Conservation (phyloP, 306 rosid genomes). For the Trifolium dubium region DNA sequence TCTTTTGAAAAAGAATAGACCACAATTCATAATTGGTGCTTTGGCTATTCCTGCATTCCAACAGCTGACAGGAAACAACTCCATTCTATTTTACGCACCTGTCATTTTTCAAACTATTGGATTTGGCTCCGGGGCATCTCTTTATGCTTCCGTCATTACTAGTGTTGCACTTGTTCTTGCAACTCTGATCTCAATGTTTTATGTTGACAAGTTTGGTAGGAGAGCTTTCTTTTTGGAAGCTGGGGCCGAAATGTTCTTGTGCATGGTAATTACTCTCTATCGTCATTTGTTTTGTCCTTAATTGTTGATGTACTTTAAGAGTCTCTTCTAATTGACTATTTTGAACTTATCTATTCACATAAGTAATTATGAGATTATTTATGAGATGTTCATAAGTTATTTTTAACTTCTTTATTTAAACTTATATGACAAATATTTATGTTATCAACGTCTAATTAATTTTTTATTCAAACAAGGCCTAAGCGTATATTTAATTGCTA, state of each 20-base stretch:
- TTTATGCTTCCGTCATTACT: conserved; percentile 70
- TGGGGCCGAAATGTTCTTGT: too few species aligned
- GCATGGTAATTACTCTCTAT: too few species aligned
- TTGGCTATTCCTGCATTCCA: conserved; percentile 86
- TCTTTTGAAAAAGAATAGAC: conserved; percentile 62
- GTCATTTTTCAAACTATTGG: conserved; percentile 87
- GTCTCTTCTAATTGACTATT: too few species aligned
- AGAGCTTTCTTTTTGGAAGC: conserved; percentile 83
- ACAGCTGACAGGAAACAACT: conserved; percentile 85
- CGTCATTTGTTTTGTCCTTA: too few species aligned
- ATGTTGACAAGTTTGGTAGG: conserved; percentile 75
- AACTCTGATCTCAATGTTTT: conserved; percentile 73
- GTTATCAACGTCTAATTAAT: too few species aligned
- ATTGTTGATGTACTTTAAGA: too few species aligned
- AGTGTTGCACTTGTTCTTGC: conserved; percentile 75
- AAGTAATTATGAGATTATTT: too few species aligned
- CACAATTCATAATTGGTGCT: conserved; percentile 78
- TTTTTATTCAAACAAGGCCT: too few species aligned
- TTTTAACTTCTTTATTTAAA: too few species aligned
- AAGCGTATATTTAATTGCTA: background rate
- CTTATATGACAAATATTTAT: too few species aligned
- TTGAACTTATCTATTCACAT: too few species aligned
- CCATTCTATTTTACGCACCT: conserved; percentile 86
- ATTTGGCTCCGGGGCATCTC: conserved; percentile 69
- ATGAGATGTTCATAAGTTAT: too few species aligned